Evolutionary conservation across 495 filamentous ascomycete genomes (phyloP).

Genomic region (Xylaria grammica): DNA sequence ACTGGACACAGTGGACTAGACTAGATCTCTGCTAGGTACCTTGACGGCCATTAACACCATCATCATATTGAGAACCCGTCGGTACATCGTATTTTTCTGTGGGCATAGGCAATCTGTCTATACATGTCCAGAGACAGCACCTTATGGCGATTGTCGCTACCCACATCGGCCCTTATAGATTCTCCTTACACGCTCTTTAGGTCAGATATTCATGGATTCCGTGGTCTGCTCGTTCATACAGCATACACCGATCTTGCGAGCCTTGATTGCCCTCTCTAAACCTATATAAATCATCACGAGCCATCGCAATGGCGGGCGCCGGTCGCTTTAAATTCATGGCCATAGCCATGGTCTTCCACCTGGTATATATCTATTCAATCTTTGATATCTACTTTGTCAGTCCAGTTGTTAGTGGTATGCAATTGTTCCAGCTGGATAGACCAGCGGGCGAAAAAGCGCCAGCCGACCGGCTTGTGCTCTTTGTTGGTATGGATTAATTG

Average conservation of each 20-base stretch:
- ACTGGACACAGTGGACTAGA: conserved; percentile 13
- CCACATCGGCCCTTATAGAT: neutral
- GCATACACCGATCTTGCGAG: neutral
- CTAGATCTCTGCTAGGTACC: neutral
- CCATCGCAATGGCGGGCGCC: conserved; percentile 71
- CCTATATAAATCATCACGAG: conserved; percentile 5
- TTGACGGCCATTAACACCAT: conserved; percentile 17
- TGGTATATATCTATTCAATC: conserved; percentile 94
- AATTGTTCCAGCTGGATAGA: conserved; percentile 72
- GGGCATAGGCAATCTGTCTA: neutral
- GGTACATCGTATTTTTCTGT: neutral
- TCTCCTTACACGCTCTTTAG: conserved; percentile 7
- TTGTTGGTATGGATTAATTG: conserved; percentile 71
- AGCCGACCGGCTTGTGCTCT: conserved; percentile 87
- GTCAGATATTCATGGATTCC: neutral
- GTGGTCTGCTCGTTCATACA: neutral
- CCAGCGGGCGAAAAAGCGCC: conserved; percentile 68
- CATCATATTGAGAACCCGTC: neutral
- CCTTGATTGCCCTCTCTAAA: neutral
- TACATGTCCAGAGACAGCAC: neutral
- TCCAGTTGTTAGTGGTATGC: conserved; percentile 96
- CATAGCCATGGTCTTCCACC: conserved; percentile 90
- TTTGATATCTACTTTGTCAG: conserved; percentile 99
- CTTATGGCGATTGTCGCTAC: conserved; percentile 6
- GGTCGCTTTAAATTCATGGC: conserved; percentile 87